These are phyloP conservation scores for Cytospora mali DNA, from an alignment of 2,329 filamentous ascomycete species.

Conservation along the genomic window DNA sequence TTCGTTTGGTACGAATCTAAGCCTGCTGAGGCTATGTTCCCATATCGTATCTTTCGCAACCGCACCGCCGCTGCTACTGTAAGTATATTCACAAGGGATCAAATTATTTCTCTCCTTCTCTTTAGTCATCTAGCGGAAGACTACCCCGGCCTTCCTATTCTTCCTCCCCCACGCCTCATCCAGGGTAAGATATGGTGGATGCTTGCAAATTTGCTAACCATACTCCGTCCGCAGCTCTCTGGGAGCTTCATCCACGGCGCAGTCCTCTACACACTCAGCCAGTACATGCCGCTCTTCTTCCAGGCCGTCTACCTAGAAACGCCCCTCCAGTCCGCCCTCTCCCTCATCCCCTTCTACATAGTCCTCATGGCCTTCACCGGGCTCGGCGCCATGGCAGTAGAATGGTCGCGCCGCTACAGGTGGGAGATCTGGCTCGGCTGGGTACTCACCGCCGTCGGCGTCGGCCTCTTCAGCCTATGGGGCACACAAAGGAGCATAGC, in stretches of 20 bases:
- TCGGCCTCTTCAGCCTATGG: conserved; percentile 31
- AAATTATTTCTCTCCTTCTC: no score
- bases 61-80: conserved; percentile 31
- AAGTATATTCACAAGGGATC: no score
- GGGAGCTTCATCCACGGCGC: conserved; percentile 38
- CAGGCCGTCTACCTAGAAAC: conserved; percentile 38
- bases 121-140: no score
- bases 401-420: conserved; percentile 29
- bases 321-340: conserved; percentile 35
- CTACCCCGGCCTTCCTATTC: no score
- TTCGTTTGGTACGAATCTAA: conserved; percentile 37
- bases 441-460: conserved; percentile 30
- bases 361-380: conserved; percentile 28
- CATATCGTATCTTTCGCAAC: conserved; percentile 36
- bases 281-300: conserved; percentile 39
- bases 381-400: conserved; percentile 28
- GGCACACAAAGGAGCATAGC: conserved; percentile 24
- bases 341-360: conserved; percentile 30
- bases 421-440: conserved; percentile 31
- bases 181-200: no score
- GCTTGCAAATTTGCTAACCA: no score
- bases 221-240: no score
- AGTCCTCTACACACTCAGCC: conserved; percentile 34
- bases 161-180: no score
- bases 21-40: conserved; percentile 36